Conservation (phyloP, 176 grass and related monocot genomes). For the Zizania latifolia region DNA sequence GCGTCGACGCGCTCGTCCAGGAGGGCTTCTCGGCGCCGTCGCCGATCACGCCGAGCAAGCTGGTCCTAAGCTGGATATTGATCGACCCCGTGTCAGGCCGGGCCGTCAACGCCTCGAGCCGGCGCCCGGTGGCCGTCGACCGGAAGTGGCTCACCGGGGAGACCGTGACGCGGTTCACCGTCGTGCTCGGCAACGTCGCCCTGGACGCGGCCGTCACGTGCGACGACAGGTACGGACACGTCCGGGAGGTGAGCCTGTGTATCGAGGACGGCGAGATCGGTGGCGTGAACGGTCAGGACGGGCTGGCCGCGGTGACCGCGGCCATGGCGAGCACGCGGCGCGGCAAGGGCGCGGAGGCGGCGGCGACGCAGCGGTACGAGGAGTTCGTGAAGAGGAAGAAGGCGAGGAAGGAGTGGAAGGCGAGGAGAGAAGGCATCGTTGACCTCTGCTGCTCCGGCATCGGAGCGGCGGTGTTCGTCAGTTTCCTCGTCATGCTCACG, state of each 20-base stretch:
- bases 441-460: constrained; percentile 44
- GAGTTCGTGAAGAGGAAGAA: constrained; percentile 40
- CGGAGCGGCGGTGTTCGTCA: constrained; percentile 32
- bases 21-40: constrained; percentile 31
- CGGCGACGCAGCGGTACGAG: constrained; percentile 16
- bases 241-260: constrained; percentile 55
- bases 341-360: constrained; percentile 19
- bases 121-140: constrained; percentile 42
- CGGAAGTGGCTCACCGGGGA: constrained; percentile 60
- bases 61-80: constrained; percentile 75
- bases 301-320: constrained; percentile 15
- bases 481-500: constrained; percentile 25
- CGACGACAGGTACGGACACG: constrained; percentile 34
- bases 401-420: constrained; percentile 46
- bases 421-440: constrained; percentile 39
- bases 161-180: constrained; percentile 47
- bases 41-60: constrained; percentile 13
- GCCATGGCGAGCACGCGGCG: constrained; percentile 30
- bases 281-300: constrained; percentile 31
- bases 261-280: constrained; percentile 30
- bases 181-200: constrained; percentile 31
- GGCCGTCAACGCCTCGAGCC: constrained; percentile 50
- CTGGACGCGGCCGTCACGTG: constrained; percentile 43
- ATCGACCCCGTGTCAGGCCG: constrained; percentile 38
- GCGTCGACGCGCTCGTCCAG: constrained; percentile 59